Conservation (phyloP, 2,329 filamentous ascomycete genomes). For the Pestalotiopsis fici region DNA sequence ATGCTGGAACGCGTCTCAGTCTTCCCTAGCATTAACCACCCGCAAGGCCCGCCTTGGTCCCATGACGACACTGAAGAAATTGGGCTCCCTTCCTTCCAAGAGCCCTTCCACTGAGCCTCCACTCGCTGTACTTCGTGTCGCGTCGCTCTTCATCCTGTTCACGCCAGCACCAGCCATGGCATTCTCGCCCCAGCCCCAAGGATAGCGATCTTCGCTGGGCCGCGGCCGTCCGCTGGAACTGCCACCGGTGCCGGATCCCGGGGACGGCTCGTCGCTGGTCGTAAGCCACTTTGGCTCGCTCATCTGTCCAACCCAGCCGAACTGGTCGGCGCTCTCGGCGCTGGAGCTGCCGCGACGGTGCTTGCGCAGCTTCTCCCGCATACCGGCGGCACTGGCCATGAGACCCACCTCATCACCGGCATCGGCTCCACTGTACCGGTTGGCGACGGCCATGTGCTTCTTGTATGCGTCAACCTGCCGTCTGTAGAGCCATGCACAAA, state of each 20-base stretch:
- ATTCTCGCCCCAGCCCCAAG: constrained; percentile 21
- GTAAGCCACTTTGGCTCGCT: constrained; percentile 20
- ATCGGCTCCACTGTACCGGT: constrained; percentile 51
- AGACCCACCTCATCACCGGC: constrained; percentile 29
- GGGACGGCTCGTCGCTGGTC: constrained; percentile 21
- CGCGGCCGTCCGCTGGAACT: constrained; percentile 11
- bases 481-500: constrained; percentile 73
- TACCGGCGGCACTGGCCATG: background rate
- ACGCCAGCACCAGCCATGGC: constrained; percentile 18
- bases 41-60: constrained; percentile 68
- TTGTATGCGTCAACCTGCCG: constrained; percentile 72
- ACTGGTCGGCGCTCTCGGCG: constrained; percentile 18
- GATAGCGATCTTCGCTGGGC: constrained; percentile 27
- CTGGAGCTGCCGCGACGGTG: constrained; percentile 6
- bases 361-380: constrained; percentile 29
- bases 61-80: constrained; percentile 70
- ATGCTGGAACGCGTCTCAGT: constrained; percentile 13
- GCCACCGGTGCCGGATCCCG: constrained; percentile 15
- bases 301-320: constrained; percentile 28
- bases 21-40: constrained; percentile 60
- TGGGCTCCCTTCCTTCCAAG: constrained; percentile 60
- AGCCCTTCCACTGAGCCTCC: constrained; percentile 35
- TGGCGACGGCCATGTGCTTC: constrained; percentile 65
- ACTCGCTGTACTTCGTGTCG: constrained; percentile 35
- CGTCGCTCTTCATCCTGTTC: constrained; percentile 28